Percentiles rank a stretch among this genome's conserved stretches.
These are phyloP conservation scores for Camelina hispida DNA, from an alignment of 345 rosid species.

Conservation along the genomic window DNA sequence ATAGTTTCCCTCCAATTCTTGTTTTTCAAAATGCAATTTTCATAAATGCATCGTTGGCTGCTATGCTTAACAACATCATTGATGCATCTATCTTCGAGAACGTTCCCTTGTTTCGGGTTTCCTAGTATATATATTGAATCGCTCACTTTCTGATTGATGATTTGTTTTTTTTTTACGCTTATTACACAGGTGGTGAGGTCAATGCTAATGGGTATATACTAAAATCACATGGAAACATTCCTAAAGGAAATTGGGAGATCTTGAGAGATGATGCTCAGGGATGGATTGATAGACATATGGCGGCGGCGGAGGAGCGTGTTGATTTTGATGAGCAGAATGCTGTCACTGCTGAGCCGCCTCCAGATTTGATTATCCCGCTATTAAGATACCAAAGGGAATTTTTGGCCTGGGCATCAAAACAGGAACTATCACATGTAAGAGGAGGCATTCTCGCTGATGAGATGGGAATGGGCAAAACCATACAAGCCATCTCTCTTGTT, in stretches of 20 bases:
- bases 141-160: no score
- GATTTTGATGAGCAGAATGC: constrained; percentile 63
- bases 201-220: constrained; percentile 1
- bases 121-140: no score
- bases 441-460: constrained; percentile 99
- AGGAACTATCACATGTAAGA: constrained; percentile 63
- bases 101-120: no score
- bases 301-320: constrained; percentile 47
- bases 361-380: constrained; percentile 67
- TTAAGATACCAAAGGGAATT: constrained; percentile 92
- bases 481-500: constrained; percentile 92
- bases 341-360: constrained; percentile 61
- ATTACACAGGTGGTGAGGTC: neutral
- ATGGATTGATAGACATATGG: constrained; percentile 64
- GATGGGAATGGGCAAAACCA: constrained; percentile 99
- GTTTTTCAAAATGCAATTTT: no score
- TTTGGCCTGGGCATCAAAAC: constrained; percentile 88
- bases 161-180: no score
- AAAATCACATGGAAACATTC: no score
- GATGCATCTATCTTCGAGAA: no score
- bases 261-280: constrained; percentile 63
- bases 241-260: neutral
- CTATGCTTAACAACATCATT: no score
- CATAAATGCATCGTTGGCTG: no score
- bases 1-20: no score